Conservation (phyloP, 768 basidiomycete species). For the Exidia glandulosa region DNA sequence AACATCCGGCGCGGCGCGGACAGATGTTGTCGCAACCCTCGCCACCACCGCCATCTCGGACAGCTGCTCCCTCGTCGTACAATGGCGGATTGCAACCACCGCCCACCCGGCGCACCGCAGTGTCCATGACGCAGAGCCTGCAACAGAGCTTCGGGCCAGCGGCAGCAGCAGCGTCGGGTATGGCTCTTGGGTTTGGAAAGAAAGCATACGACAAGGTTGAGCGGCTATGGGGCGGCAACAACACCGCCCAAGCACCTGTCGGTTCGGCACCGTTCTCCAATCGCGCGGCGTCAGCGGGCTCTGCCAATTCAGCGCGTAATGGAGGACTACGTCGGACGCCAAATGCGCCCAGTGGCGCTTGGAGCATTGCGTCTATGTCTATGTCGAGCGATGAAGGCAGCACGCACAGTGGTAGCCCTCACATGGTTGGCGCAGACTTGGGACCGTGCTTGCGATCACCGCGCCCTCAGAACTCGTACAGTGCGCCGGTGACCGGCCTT, state of each 20-base stretch:
- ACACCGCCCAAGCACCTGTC: slow-evolving; percentile 8
- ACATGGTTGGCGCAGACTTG: slow-evolving; percentile 34
- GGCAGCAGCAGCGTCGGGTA: slow-evolving; percentile 53
- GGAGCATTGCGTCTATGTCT: slow-evolving; percentile 38
- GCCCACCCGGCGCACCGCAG: slow-evolving; percentile 43
- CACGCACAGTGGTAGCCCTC: slow-evolving; percentile 19
- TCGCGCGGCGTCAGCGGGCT: slow-evolving; percentile 25
- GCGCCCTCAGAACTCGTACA: slow-evolving; percentile 25
- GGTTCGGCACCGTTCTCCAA: slow-evolving; percentile 22
- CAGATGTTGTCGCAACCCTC: neutral
- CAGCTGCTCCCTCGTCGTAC: neutral
- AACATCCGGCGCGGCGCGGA: neutral
- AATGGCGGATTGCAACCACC: neutral
- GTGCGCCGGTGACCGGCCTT: slow-evolving; percentile 28
- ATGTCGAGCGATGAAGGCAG: slow-evolving; percentile 11
- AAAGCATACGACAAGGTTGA: slow-evolving; percentile 72
- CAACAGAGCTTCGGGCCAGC: slow-evolving; percentile 2
- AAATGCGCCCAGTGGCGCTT: slow-evolving; percentile 48
- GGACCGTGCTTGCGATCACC: slow-evolving; percentile 51
- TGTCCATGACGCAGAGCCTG: slow-evolving; percentile 59
- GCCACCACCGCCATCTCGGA: neutral
- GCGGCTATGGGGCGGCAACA: slow-evolving; percentile 40
- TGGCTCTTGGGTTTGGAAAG: slow-evolving; percentile 42
- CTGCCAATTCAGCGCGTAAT: slow-evolving; percentile 28
- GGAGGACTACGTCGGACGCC: slow-evolving; percentile 36